These are phyloP conservation scores for Sporopachydermia lactativora DNA, from an alignment of 805 yeast species.

Conservation along the genomic window DNA sequence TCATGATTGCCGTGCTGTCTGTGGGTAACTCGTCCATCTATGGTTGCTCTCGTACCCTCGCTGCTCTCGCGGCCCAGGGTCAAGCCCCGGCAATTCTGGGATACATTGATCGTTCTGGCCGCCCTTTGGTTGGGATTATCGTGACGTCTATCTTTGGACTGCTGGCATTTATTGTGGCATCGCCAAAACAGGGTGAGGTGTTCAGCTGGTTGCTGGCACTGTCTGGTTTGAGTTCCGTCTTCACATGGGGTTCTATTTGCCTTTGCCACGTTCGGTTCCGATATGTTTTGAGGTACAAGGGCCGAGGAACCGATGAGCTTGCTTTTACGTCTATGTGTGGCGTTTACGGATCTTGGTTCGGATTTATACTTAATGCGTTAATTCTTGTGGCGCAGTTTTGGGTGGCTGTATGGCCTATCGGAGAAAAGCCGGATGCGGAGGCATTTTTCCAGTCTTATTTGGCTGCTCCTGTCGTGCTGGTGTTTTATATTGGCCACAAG, in stretches of 20 bases:
- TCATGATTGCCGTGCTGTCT: slow-evolving; percentile 52
- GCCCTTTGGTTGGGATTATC: slow-evolving; percentile 58
- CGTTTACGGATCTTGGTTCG: slow-evolving; percentile 50
- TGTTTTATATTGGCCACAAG: slow-evolving; percentile 38
- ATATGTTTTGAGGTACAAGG: slow-evolving; percentile 44
- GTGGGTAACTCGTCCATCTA: slow-evolving; percentile 64
- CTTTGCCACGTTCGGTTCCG: slow-evolving; percentile 58
- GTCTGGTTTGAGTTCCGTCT: slow-evolving; percentile 63
- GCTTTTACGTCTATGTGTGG: slow-evolving; percentile 58
- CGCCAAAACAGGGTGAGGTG: slow-evolving; percentile 37
- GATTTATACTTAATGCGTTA: slow-evolving; percentile 39
- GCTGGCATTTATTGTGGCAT: slow-evolving; percentile 49
- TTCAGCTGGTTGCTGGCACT: slow-evolving; percentile 70
- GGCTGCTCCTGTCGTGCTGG: slow-evolving; percentile 28
- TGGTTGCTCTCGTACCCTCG: slow-evolving; percentile 56
- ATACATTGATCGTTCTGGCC: slow-evolving; percentile 63
- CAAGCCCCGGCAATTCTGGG: slow-evolving; percentile 47
- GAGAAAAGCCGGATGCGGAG: slow-evolving; percentile 20
- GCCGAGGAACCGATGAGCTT: slow-evolving; percentile 54
- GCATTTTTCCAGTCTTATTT: slow-evolving; percentile 40
- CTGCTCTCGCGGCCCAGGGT: slow-evolving; percentile 52
- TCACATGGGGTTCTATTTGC: slow-evolving; percentile 70
- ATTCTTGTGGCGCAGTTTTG: slow-evolving; percentile 71
- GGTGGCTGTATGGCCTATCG: slow-evolving; percentile 65
- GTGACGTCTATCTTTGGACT: slow-evolving; percentile 35